Conservation (phyloP, 202 grass and related monocot species). For the Carex sylvatica region DNA sequence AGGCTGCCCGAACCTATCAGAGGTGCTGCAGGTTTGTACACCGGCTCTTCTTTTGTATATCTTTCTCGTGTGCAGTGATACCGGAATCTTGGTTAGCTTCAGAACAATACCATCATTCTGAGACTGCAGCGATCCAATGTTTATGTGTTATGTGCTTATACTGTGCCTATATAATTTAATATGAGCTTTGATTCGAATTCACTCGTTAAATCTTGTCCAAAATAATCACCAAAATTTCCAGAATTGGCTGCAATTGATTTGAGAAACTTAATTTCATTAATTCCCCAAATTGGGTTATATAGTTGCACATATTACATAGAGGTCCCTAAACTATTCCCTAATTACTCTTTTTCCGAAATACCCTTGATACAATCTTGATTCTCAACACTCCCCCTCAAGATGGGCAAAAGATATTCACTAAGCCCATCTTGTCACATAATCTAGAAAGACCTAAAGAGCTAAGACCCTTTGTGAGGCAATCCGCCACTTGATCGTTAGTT, state of each 20-base stretch:
- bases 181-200: not conserved
- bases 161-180: not conserved
- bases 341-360: too few relatives aligned
- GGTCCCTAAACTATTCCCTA: too few relatives aligned
- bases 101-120: not conserved
- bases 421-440: too few relatives aligned
- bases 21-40: constrained; percentile 71
- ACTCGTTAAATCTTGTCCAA: not conserved
- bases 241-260: not conserved
- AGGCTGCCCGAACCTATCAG: constrained; percentile 69
- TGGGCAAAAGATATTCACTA: too few relatives aligned
- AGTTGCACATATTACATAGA: too few relatives aligned
- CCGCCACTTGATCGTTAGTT: too few relatives aligned
- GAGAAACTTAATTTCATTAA: too few relatives aligned
- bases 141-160: not conserved
- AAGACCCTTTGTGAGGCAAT: too few relatives aligned
- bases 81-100: not conserved
- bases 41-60: constrained; percentile 16
- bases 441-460: too few relatives aligned
- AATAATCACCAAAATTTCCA: not conserved
- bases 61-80: not conserved
- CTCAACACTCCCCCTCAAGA: too few relatives aligned
- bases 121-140: not conserved
- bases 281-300: too few relatives aligned
- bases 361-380: too few relatives aligned